Evolutionary conservation across 108 stramenopile genomes (phyloP), one percentile per base, ranked within the genome.

Genomic region (Nannochloropsis oceanica): DNA sequence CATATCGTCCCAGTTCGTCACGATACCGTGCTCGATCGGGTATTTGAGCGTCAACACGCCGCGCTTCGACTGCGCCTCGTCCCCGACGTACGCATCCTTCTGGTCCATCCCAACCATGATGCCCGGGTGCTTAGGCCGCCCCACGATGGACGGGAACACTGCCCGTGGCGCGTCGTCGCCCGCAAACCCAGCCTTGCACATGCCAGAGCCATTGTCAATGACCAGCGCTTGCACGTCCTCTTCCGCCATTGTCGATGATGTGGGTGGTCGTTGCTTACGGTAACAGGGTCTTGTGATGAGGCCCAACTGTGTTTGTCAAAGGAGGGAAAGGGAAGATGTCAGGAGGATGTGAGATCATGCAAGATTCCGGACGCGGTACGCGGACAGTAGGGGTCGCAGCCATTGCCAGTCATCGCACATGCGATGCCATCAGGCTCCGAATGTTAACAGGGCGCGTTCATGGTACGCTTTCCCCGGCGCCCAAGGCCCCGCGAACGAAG

Each of bases 51-150:
- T 99, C 84, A 99, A 94, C 86, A 93, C 93, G 82, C 93, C 92
- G 43, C 93, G 90, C 91, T 93, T 93, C 89, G 91, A 90, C 90
- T 93, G 92, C 50, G 92, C 92, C 87, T 93, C 92, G 46, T 93
- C 92, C 82, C 99, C 99, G 79, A 99, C 98, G 90, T 99, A 99
- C 84, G 98, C 97, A 90, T 99, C 97, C 89, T 97, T 96, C 89
- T 99, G 99, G 92, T 99, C 99, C 99, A 99, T 99, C 86, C 99
- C 99, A 85, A 89, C 86, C 89, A 89, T 86, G 80, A 86, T 86
- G 22, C 88, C 86, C 27, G 92, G 92, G 91, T 93, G 92, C 90
- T 92, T 92, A 42, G 92, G 92, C 84, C 92, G 79, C 34, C 92
- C 92, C n/a, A 93, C 92, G 88, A 93, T 92, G 80, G 91, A 92